A percentile compares a stretch with the other conserved stretches of the same genome.
These are phyloP conservation scores for Fraxinus americana DNA, from an alignment of 257 asterid species.

Conservation along the genomic window DNA sequence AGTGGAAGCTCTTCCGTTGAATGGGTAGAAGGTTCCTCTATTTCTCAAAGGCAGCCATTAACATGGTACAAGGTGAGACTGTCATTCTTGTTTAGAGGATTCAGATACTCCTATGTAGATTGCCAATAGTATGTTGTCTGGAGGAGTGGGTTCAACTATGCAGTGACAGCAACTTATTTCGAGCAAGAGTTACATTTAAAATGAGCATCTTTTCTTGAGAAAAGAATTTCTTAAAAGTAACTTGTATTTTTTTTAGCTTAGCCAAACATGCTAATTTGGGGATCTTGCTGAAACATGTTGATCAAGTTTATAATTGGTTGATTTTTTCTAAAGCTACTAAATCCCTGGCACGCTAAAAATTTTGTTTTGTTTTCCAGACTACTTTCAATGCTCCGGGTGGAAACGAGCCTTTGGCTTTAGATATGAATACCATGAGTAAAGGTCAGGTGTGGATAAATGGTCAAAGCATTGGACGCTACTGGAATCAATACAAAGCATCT, in stretches of 20 bases:
- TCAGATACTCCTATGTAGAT: neutral
- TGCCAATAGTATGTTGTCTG: neutral
- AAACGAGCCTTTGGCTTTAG: conserved; percentile 87
- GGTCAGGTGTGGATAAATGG: conserved; percentile 99
- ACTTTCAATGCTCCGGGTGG: conserved; percentile 82
- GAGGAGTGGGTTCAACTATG: neutral
- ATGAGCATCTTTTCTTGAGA: neutral
- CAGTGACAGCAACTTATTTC: neutral
- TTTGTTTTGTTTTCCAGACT: conserved; percentile 49
- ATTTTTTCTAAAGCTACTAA: conserved; percentile 8
- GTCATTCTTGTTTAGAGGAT: conserved; percentile 5
- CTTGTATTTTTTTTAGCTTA: neutral
- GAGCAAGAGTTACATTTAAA: neutral
- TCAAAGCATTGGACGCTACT: conserved; percentile 82
- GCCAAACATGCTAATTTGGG: neutral
- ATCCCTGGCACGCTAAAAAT: neutral
- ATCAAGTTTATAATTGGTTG: neutral
- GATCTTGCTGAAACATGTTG: neutral
- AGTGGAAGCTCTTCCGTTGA: conserved; percentile 91
- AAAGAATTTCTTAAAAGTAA: neutral
- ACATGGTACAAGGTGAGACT: conserved; percentile 88
- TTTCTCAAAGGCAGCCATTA: conserved; percentile 76
- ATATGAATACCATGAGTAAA: conserved; percentile 90
- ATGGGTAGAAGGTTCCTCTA: conserved; percentile 74
- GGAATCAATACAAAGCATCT: conserved; percentile 82